A percentile compares a stretch with the other conserved stretches of the same genome.
Conservation (phyloP, 2,329 filamentous ascomycete genomes). For the Fulvia fulva region DNA sequence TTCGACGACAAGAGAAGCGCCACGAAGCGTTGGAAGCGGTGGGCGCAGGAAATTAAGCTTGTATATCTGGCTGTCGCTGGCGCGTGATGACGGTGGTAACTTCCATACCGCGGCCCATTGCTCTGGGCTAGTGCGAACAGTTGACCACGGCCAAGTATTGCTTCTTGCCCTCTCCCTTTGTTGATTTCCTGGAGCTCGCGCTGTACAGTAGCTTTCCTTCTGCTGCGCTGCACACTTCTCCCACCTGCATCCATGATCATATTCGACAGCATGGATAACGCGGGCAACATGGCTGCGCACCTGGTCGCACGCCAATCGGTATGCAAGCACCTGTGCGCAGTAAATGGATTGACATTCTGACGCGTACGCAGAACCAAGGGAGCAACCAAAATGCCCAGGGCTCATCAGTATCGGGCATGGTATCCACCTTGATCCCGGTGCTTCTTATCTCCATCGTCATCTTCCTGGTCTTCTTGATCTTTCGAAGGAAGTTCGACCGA, state of each 20-base stretch:
- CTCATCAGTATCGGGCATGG: constrained; percentile 47
- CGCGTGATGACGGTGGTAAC: background rate
- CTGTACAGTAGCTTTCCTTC: background rate
- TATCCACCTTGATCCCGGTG: constrained; percentile 48
- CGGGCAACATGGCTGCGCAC: background rate
- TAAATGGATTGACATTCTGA: background rate
- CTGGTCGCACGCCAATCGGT: background rate
- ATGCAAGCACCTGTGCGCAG: background rate
- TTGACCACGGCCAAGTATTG: background rate
- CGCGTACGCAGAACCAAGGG: background rate
- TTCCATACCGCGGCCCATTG: background rate
- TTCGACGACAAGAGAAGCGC: background rate
- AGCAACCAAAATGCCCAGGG: constrained; percentile 8
- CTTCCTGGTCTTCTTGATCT: constrained; percentile 44
- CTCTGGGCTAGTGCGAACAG: background rate
- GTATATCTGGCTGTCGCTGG: background rate
- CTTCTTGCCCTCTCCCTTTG: background rate
- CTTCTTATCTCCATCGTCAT: constrained; percentile 43
- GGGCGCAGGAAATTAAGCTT: background rate
- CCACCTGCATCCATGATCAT: background rate
- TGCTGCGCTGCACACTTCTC: background rate
- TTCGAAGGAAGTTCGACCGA: constrained; percentile 40
- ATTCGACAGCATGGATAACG: background rate
- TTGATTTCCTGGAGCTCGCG: background rate
- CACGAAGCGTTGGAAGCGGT: background rate